Conservation (phyloP, 2,329 filamentous ascomycete species). For the Truncatella angustata region DNA sequence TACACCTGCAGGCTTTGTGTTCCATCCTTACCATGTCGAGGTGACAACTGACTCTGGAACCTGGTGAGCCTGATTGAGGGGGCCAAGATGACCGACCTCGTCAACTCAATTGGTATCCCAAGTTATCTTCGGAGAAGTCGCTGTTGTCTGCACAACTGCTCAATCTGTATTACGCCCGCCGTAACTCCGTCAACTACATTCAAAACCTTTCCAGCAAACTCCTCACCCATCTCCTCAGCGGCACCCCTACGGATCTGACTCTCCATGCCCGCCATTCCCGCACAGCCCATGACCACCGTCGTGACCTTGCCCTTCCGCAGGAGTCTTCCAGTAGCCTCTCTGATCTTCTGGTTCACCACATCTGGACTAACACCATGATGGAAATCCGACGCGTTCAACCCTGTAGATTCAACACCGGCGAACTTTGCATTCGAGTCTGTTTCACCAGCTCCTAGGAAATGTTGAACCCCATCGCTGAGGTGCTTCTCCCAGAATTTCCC, state of each 20-base stretch:
- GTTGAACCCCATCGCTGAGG: conserved; percentile 61
- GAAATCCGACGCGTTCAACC: conserved; percentile 75
- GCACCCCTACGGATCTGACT: conserved; percentile 71
- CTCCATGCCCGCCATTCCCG: conserved; percentile 86
- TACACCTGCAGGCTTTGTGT: too few species aligned
- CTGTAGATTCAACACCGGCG: conserved; percentile 79
- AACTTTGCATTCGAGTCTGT: conserved; percentile 51
- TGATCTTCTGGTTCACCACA: conserved; percentile 64
- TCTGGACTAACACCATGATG: conserved; percentile 65
- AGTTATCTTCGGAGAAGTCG: conserved; percentile 27
- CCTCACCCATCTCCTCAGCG: conserved; percentile 59
- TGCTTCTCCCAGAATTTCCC: conserved; percentile 80
- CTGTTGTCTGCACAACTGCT: conserved; percentile 49
- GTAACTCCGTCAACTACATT: conserved; percentile 79
- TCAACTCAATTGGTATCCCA: not conserved
- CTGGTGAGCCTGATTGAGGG: too few species aligned
- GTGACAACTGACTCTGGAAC: too few species aligned
- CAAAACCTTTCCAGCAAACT: conserved; percentile 51
- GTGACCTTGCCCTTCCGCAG: conserved; percentile 55
- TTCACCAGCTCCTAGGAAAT: conserved; percentile 54
- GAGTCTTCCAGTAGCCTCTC: conserved; percentile 66
- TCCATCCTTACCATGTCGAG: too few species aligned
- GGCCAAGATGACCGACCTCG: too few species aligned
- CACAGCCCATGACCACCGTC: conserved; percentile 82
- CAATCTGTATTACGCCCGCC: conserved; percentile 63